Conservation (phyloP, 148 eudicot genomes). For the Fagopyrum homotropicum region DNA sequence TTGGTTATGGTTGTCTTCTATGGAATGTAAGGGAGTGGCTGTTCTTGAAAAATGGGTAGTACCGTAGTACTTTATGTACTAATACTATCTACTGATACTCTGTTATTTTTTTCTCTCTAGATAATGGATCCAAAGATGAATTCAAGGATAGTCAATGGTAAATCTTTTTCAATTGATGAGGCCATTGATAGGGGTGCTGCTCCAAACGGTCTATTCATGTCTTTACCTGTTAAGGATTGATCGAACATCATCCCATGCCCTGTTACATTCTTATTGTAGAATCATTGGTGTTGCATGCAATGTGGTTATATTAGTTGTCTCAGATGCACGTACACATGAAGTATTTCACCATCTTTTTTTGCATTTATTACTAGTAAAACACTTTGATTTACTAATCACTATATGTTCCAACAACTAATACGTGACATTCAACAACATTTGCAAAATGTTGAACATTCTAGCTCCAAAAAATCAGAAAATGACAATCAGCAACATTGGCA, state of each 20-base stretch:
- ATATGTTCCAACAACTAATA: background rate
- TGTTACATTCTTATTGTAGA: conserved; percentile 80
- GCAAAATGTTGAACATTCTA: too few species aligned
- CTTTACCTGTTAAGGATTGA: conserved; percentile 83
- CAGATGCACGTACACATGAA: conserved; percentile 96
- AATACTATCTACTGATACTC: background rate
- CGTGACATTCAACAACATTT: too few species aligned
- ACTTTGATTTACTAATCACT: background rate
- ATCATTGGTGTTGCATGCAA: conserved; percentile 73
- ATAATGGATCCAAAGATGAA: conserved; percentile 99
- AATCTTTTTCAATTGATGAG: conserved; percentile 79
- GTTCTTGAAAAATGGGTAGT: background rate
- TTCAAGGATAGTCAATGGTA: conserved; percentile 75
- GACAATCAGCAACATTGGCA: too few species aligned
- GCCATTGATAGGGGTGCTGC: conserved; percentile 96
- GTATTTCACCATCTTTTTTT: conserved; percentile 43
- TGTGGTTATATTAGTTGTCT: conserved; percentile 78
- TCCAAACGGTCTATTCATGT: conserved; percentile 90
- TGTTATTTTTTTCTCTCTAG: conserved; percentile 23
- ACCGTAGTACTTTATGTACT: background rate
- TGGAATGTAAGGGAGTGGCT: background rate
- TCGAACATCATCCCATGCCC: conserved; percentile 71
- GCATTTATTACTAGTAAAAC: conserved; percentile 10
- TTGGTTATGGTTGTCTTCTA: background rate
- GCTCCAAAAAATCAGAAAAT: too few species aligned